Base-by-base conservation (phyloP, 2,329 filamentous ascomycete genomes). In the Penicillium occitanis region DNA sequence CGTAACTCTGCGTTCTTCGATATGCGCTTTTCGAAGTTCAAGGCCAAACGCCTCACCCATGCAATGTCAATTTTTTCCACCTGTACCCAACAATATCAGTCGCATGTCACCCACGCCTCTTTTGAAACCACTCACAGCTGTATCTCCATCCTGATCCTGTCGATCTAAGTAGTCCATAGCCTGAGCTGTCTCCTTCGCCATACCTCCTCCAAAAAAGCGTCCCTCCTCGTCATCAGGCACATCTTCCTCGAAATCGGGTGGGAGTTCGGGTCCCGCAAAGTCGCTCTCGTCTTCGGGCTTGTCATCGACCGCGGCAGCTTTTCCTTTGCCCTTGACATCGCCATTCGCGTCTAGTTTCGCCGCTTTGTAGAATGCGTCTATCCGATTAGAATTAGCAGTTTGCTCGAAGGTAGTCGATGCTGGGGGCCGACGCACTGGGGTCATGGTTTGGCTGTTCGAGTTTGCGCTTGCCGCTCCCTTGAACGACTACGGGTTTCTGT, bases 141-240 rank as follows among this genome's bases (percentile, higher is more conserved):
- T 75, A 22, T 83, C 83, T 30, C 81, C 83, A 22, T 81, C 84
- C 59, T 82, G 81, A 62, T 90, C 88, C 70, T 87, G 84, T 66
- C 86, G 83, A 68, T 97, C 92, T 68, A 99, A 87, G 74, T 90
- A 98, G 78, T 98, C 91, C 73, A 99, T 85, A 22, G 95, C 91
- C 71, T 93, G 87, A 2, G 88, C 89, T 70, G 96, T 92, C 70
- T 92, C 86, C 66, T 89, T 85, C 30, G 90, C 92, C 72, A 99
- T 90, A 40, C 95, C 95, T 63, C 93, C 91, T 51, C 94, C 95
- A 72, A 97, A 99, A 82, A 99, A 99, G 11, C 95, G 89, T 0
- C 94, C 95, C 69, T 96, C 95, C 63, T 97, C 92, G 72, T 97
- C 93, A 70, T 94, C 91, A 8, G 77, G 82, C 79, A 85, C 81